Percentiles rank a stretch among this genome's conserved stretches.
Conservation (phyloP, 805 yeast species). For the Saccharomycopsis vini region DNA sequence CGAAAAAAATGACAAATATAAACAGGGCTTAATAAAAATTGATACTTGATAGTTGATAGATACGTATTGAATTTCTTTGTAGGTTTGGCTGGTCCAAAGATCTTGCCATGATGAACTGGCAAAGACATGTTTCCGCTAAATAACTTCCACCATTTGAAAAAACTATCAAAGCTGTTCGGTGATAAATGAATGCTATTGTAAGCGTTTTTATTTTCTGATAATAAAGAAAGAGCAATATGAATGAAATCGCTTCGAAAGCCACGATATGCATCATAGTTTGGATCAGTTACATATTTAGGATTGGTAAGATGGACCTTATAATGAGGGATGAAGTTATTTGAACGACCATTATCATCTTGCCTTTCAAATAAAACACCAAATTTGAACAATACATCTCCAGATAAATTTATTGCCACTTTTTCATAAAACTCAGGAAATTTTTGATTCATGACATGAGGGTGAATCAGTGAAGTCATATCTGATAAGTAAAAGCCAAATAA, state of each 20-base stretch:
- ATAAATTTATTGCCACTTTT: constrained; percentile 46
- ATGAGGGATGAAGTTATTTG: constrained; percentile 47
- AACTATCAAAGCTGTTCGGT: constrained; percentile 58
- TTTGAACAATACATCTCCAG: constrained; percentile 52
- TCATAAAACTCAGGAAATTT: constrained; percentile 29
- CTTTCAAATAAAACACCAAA: constrained; percentile 55
- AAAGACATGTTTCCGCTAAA: constrained; percentile 69
- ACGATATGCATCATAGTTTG: constrained; percentile 65
- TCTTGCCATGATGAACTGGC: constrained; percentile 66
- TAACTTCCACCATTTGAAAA: constrained; percentile 78
- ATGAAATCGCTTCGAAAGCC: constrained; percentile 78
- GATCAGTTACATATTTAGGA: constrained; percentile 36
- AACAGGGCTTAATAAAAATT: constrained; percentile 62
- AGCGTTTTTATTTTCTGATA: constrained; percentile 27
- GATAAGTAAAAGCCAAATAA: constrained; percentile 24
- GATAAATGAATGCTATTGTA: constrained; percentile 72
- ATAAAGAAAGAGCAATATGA: constrained; percentile 56
- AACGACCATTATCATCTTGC: constrained; percentile 30
- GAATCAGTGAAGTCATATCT: not conserved
- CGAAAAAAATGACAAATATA: constrained; percentile 67
- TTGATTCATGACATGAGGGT: not conserved
- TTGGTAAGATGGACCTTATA: constrained; percentile 48
- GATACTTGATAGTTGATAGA: constrained; percentile 70
- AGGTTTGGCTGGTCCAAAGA: constrained; percentile 50
- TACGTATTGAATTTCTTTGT: constrained; percentile 68